Evolutionary conservation across 495 filamentous ascomycete species (phyloP).

Genomic region (Tuber umbilicatum): DNA sequence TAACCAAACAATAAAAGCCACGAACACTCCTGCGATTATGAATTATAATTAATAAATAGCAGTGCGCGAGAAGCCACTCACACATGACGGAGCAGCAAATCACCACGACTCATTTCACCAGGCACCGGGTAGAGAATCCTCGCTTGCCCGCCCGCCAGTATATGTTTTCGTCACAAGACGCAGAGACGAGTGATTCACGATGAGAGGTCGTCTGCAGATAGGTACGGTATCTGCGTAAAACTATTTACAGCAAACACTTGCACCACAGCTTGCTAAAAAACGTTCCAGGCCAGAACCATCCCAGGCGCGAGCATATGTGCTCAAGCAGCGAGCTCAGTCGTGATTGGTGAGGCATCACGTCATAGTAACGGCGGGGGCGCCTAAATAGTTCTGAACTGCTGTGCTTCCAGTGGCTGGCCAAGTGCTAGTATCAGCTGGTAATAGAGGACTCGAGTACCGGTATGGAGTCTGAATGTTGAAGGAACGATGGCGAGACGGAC

Average conservation of each 20-base stretch:
- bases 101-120: neutral
- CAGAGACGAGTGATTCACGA: neutral
- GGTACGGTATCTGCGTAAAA: neutral
- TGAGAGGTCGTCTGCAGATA: neutral
- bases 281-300: neutral
- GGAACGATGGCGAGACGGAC: neutral
- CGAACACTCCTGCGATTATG: neutral
- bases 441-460: neutral
- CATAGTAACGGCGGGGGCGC: neutral
- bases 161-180: neutral
- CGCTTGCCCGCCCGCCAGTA: neutral
- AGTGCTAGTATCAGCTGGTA: neutral
- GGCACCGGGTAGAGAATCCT: neutral
- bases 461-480: neutral
- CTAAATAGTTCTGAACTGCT: neutral
- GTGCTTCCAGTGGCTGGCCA: neutral
- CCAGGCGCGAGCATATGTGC: neutral
- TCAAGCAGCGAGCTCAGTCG: neutral
- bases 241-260: neutral
- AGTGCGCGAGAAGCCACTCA: neutral
- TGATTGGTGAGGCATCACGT: constrained; percentile 1
- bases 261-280: neutral
- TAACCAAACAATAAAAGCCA: neutral
- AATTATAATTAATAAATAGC: neutral
- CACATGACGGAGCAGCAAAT: neutral